Evolutionary conservation across 495 filamentous ascomycete species (phyloP).

Genomic region (Aspergillus bertholletiae): DNA sequence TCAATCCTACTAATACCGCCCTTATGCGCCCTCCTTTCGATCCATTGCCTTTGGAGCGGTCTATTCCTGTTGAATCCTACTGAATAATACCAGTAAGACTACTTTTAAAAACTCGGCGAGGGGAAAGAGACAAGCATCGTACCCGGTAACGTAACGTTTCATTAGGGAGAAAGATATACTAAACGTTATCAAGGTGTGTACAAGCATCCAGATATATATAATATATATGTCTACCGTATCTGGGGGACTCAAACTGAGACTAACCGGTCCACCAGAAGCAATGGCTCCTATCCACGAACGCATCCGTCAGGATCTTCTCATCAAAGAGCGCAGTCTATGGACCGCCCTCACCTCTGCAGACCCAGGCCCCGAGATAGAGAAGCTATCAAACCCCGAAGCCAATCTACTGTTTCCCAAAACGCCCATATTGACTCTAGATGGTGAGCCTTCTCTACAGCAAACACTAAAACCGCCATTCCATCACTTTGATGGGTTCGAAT

Average conservation of each 20-base stretch:
- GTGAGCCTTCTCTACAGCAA: conserved; percentile 21
- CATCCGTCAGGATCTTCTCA: conserved; percentile 38
- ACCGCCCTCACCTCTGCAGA: conserved; percentile 42
- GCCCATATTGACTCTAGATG: conserved; percentile 32
- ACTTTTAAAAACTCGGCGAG: too few relatives aligned
- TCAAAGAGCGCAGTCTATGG: conserved; percentile 41
- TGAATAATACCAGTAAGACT: too few relatives aligned
- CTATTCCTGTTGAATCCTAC: too few relatives aligned
- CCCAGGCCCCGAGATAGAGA: conserved; percentile 36
- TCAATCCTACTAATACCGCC: too few relatives aligned
- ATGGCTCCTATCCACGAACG: conserved; percentile 44
- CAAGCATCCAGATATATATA: too few relatives aligned
- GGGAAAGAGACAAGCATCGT: too few relatives aligned
- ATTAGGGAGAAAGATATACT: too few relatives aligned
- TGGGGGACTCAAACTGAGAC: background rate
- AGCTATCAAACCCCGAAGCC: conserved; percentile 33
- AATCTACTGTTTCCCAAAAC: conserved; percentile 39
- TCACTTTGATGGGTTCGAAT: conserved; percentile 38
- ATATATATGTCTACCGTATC: background rate
- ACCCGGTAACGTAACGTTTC: too few relatives aligned
- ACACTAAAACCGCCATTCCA: conserved; percentile 38
- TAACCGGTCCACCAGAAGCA: background rate
- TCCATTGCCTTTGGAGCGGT: too few relatives aligned
- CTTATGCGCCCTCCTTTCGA: too few relatives aligned
- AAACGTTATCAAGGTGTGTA: background rate